These are phyloP conservation scores for Trichodelitschia bisporula DNA, from an alignment of 495 filamentous ascomycete genomes.

Conservation along the genomic window DNA sequence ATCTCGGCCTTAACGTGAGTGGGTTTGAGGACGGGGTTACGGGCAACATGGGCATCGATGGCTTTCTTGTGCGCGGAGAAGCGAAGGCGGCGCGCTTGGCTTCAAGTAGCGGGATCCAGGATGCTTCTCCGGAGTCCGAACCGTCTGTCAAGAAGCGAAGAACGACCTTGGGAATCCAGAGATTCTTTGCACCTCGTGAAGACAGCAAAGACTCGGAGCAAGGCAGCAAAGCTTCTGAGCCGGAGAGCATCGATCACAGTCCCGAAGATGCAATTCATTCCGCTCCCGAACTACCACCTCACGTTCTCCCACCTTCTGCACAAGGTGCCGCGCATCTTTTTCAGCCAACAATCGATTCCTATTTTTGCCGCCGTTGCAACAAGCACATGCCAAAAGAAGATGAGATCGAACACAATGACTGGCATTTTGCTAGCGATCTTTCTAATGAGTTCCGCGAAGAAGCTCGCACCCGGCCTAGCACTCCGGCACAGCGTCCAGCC, in stretches of 20 bases:
- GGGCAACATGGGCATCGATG: conserved; percentile 65
- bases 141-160: no score
- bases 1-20: conserved; percentile 60
- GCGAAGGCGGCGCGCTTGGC: conserved; percentile 24
- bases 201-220: conserved; percentile 4
- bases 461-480: no score
- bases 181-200: no score
- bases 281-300: conserved; percentile 6
- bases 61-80: conserved; percentile 60
- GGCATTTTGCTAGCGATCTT: conserved; percentile 83
- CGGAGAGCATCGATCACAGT: not conserved
- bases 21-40: conserved; percentile 74
- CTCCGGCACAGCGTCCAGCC: not conserved
- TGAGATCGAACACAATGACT: conserved; percentile 66
- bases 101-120: conserved; percentile 18
- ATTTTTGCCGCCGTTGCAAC: conserved; percentile 43
- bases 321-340: not conserved
- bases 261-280: not conserved
- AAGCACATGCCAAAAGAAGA: conserved; percentile 26
- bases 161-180: no score
- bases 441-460: conserved; percentile 52
- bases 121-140: no score
- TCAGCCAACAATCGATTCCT: conserved; percentile 6
- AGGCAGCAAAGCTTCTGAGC: not conserved
- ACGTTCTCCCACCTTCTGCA: not conserved